Percentiles rank a stretch among this genome's conserved stretches.
Conservation (phyloP, 2,329 filamentous ascomycete genomes). For the Microdochium paspali region DNA sequence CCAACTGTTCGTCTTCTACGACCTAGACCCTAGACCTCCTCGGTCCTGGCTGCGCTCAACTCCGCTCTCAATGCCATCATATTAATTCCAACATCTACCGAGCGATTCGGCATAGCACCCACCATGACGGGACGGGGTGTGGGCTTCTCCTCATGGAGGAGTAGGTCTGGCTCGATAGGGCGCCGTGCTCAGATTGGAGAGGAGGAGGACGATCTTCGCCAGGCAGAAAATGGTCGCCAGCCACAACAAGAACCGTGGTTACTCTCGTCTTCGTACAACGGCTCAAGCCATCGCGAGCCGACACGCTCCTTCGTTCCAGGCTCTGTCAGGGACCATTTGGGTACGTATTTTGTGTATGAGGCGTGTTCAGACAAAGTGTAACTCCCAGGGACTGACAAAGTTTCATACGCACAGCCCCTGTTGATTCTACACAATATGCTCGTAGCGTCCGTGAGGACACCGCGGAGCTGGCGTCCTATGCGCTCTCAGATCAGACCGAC, state of each 20-base stretch:
- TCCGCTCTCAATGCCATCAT: not conserved
- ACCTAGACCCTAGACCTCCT: not conserved
- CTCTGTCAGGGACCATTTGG: slow-evolving; percentile 48
- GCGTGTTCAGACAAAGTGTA: not conserved
- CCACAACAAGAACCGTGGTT: slow-evolving; percentile 11
- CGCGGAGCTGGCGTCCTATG: slow-evolving; percentile 75
- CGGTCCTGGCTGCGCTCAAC: not conserved
- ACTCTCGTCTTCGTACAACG: slow-evolving; percentile 25
- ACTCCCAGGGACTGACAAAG: slow-evolving; percentile 7
- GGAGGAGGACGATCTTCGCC: slow-evolving; percentile 18
- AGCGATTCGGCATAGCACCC: not conserved
- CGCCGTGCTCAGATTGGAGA: slow-evolving; percentile 16
- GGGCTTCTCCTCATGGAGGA: slow-evolving; percentile 39
- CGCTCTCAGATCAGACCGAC: slow-evolving; percentile 55
- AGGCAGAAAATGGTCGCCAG: slow-evolving; percentile 10
- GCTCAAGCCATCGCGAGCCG: slow-evolving; percentile 47
- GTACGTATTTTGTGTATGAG: slow-evolving; percentile 26
- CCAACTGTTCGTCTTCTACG: not conserved
- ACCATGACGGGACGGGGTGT: slow-evolving; percentile 37
- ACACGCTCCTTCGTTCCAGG: slow-evolving; percentile 65
- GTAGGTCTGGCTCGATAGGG: slow-evolving; percentile 24
- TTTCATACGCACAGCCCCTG: slow-evolving; percentile 30
- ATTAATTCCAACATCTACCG: not conserved
- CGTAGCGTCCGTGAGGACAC: slow-evolving; percentile 78
- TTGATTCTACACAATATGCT: slow-evolving; percentile 66